Evolutionary conservation across 108 stramenopile species (phyloP).

Genomic region (Fragilariopsis cylindrus): DNA sequence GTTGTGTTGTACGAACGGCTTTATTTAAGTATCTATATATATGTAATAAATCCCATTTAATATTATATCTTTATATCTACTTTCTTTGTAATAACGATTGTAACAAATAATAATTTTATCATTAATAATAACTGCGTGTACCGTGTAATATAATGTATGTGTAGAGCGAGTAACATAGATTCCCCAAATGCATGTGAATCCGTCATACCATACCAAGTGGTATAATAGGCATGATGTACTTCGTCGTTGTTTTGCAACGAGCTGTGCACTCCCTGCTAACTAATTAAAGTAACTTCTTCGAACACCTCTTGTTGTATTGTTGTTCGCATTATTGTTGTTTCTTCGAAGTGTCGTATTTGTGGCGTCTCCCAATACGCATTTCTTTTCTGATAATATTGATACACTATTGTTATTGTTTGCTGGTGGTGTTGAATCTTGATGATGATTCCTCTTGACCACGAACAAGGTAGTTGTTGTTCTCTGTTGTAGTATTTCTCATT

Average conservation of each 20-base stretch:
- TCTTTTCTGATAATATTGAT: not conserved
- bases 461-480: not conserved
- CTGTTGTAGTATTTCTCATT: not conserved
- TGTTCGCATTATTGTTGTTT: not conserved
- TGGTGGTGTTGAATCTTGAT: not conserved
- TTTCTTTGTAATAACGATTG: no score
- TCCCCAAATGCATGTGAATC: no score
- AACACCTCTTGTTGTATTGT: not conserved
- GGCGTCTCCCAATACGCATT: constrained; percentile 16
- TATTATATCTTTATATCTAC: no score
- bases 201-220: no score
- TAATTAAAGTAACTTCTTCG: constrained; percentile 13
- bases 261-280: no score
- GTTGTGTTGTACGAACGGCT: no score
- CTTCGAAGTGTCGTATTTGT: constrained; percentile 8
- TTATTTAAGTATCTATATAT: no score
- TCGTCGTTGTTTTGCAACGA: not conserved
- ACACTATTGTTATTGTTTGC: not conserved
- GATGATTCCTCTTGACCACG: not conserved
- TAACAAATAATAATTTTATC: no score
- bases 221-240: not conserved
- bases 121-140: no score
- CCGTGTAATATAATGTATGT: no score
- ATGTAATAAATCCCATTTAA: no score
- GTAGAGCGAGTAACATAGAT: no score